A percentile compares a stretch with the other conserved stretches of the same genome.
Conservation (phyloP, 306 rosid genomes). For the Dryas octopetala region DNA sequence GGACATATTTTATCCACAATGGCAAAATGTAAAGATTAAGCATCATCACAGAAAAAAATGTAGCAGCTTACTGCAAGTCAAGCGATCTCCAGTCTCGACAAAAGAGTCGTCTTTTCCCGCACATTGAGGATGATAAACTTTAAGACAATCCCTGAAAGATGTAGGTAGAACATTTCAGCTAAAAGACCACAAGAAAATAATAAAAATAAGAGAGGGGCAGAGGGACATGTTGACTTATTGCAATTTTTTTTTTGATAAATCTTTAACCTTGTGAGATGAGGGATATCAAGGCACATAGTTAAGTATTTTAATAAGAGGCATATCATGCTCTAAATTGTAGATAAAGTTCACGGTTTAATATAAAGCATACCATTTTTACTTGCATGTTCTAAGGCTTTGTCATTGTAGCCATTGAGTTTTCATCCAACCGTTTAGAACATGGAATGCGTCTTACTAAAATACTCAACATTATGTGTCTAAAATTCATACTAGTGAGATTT, state of each 20-base stretch:
- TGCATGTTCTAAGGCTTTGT: background rate
- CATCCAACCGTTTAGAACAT: background rate
- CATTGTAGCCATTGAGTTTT: background rate
- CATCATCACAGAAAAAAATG: background rate
- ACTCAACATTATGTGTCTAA: background rate
- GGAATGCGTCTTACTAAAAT: background rate
- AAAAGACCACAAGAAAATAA: background rate
- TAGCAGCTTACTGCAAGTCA: constrained; percentile 61
- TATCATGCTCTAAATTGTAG: background rate
- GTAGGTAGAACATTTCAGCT: background rate
- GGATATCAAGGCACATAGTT: background rate
- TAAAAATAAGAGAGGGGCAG: background rate
- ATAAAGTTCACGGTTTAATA: background rate
- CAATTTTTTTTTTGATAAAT: background rate
- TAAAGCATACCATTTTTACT: background rate
- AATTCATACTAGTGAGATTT: background rate
- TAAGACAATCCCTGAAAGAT: constrained; percentile 61
- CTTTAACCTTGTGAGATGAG: background rate
- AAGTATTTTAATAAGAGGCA: background rate
- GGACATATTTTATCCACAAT: constrained; percentile 20
- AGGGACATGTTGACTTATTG: background rate
- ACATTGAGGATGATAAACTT: constrained; percentile 64
- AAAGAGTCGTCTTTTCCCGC: constrained; percentile 46
- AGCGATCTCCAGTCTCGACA: constrained; percentile 34
- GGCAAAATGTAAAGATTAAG: constrained; percentile 17